A percentile compares a stretch with the other conserved stretches of the same genome.
These are phyloP conservation scores for Rhododendron vialii DNA, from an alignment of 148 eudicot species.

Conservation along the genomic window DNA sequence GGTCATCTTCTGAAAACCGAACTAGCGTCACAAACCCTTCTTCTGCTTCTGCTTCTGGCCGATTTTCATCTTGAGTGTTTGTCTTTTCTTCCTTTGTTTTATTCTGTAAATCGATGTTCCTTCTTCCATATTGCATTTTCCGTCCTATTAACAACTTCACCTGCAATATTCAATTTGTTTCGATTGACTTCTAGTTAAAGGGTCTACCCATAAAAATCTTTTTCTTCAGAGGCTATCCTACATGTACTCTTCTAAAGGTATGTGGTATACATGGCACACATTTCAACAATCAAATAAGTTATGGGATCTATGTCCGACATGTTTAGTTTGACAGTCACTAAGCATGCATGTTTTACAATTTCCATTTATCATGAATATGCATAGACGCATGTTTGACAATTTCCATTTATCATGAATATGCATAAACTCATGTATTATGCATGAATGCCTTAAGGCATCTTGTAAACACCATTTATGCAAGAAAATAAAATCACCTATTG, in stretches of 20 bases:
- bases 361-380: not conserved
- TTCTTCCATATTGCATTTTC: slow-evolving; percentile 58
- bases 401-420: not conserved
- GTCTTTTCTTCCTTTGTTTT: slow-evolving; percentile 8
- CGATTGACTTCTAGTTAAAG: not conserved
- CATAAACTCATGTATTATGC: not conserved
- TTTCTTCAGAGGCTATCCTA: not conserved
- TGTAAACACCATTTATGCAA: not conserved
- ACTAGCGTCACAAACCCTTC: slow-evolving; percentile 69
- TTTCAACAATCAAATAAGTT: not conserved
- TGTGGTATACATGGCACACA: not conserved
- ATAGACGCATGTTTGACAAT: not conserved
- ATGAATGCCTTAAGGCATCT: not conserved
- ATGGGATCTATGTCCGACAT: not conserved
- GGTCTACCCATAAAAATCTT: not conserved
- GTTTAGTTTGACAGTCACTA: not conserved
- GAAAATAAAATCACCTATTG: not conserved
- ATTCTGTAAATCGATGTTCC: slow-evolving; percentile 9
- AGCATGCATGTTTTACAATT: not conserved
- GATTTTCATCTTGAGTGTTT: slow-evolving; percentile 6
- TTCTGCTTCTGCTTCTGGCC: slow-evolving; percentile 33
- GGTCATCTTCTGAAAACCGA: slow-evolving; percentile 71
- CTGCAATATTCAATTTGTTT: slow-evolving; percentile 26
- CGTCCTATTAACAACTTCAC: slow-evolving; percentile 65
- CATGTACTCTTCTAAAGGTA: not conserved